A percentile compares a stretch with the other conserved stretches of the same genome.
phyloP scores from a whole-genome alignment of 2,329 filamentous ascomycete genomes.

The Fusarium sp. region DNA sequence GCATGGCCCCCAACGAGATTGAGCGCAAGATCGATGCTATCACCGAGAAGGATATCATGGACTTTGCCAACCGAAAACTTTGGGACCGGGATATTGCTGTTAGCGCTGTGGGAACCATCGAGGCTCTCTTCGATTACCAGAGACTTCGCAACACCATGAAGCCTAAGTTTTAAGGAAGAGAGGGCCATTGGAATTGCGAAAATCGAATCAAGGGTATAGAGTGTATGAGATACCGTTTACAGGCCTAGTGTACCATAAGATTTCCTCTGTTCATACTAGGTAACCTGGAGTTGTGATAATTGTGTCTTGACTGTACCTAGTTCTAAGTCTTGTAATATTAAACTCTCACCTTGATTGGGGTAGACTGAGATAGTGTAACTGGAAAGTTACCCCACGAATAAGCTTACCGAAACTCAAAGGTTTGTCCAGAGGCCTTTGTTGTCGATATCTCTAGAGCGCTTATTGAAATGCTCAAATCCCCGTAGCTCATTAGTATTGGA shows the following conservation, averaged over 20 bases:
- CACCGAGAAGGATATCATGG: slow-evolving; percentile 96
- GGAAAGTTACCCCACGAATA: too few species aligned
- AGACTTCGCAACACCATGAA: slow-evolving; percentile 87
- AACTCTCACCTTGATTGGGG: neutral
- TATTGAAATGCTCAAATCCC: too few species aligned
- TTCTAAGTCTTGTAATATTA: neutral
- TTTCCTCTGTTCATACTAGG: slow-evolving; percentile 57
- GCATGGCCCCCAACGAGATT: slow-evolving; percentile 92
- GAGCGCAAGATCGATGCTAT: slow-evolving; percentile 91
- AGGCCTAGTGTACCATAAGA: slow-evolving; percentile 69
- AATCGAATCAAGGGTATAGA: slow-evolving; percentile 64
- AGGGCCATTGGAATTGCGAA: slow-evolving; percentile 50
- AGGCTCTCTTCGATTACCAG: slow-evolving; percentile 85
- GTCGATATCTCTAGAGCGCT: too few species aligned
- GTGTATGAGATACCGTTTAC: slow-evolving; percentile 68
- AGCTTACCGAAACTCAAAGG: too few species aligned
- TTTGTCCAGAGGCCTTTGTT: too few species aligned
- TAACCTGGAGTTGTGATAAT: slow-evolving; percentile 51
- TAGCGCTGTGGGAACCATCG: slow-evolving; percentile 91
- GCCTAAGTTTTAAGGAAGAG: slow-evolving; percentile 73
- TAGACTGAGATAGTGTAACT: neutral
- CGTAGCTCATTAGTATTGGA: too few species aligned
- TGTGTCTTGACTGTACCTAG: slow-evolving; percentile 34
- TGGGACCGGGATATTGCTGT: slow-evolving; percentile 98
- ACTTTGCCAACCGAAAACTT: slow-evolving; percentile 92